Evolutionary conservation across 495 filamentous ascomycete species (phyloP).

Genomic region (Neurospora sp.): DNA sequence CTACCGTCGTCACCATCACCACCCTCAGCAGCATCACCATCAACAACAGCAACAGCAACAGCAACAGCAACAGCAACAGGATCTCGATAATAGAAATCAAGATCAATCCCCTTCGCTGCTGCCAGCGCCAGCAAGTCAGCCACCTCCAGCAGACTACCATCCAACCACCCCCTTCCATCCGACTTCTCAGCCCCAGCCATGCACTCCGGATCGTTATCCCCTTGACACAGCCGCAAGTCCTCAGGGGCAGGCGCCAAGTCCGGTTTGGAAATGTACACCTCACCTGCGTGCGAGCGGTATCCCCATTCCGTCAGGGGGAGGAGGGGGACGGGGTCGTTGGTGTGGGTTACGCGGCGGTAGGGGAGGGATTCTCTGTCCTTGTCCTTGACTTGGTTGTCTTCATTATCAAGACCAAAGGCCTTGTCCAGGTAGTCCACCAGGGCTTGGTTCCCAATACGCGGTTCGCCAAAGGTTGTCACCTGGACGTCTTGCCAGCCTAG

Average conservation of each 20-base stretch:
- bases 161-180: slow-evolving; percentile 10
- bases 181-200: slow-evolving; percentile 46
- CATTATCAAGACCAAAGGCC: slow-evolving; percentile 44
- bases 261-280: slow-evolving; percentile 70
- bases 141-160: not conserved
- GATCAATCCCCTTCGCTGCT: slow-evolving; percentile 12
- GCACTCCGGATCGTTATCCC: slow-evolving; percentile 61
- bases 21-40: not conserved
- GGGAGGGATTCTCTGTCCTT: slow-evolving; percentile 4
- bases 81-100: not conserved
- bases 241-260: slow-evolving; percentile 52
- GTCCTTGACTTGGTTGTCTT: slow-evolving; percentile 7
- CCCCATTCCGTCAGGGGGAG: slow-evolving; percentile 82
- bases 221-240: slow-evolving; percentile 63
- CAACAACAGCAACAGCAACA: not conserved
- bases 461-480: slow-evolving; percentile 92
- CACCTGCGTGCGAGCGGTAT: slow-evolving; percentile 71
- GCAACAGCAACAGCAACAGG: not conserved
- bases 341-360: slow-evolving; percentile 78
- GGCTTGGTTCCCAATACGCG: slow-evolving; percentile 66
- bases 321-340: slow-evolving; percentile 79
- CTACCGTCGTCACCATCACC: not conserved
- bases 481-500: slow-evolving; percentile 51
- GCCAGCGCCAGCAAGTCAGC: slow-evolving; percentile 4
- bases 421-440: slow-evolving; percentile 59